Percentiles rank a stretch among this genome's conserved stretches.
Evolutionary conservation across 2,329 filamentous ascomycete species (phyloP).

Genomic region (Epichloe uncinata): DNA sequence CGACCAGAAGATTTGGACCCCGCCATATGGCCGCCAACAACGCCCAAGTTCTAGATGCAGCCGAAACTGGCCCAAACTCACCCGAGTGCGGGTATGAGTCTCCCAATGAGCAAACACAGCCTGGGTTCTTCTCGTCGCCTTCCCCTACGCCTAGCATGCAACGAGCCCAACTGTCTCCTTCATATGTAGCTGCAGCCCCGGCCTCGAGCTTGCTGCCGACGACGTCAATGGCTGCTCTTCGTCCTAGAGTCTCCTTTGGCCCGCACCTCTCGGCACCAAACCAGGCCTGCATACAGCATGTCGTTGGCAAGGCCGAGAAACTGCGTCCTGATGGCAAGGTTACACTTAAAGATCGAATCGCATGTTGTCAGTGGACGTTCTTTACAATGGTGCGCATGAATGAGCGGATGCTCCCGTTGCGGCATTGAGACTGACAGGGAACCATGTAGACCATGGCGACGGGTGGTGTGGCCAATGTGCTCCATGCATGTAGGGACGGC

Average conservation of each 20-base stretch:
- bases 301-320: conserved; percentile 20
- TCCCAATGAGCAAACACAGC: conserved; percentile 21
- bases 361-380: conserved; percentile 57
- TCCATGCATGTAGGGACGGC: conserved; percentile 21
- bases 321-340: conserved; percentile 18
- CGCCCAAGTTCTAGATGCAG: conserved; percentile 14
- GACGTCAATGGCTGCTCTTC: background rate
- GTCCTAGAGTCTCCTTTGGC: conserved; percentile 1
- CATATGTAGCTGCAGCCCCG: background rate
- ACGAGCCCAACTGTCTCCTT: background rate
- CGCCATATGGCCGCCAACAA: conserved; percentile 22
- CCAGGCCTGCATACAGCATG: conserved; percentile 18
- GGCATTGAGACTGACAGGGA: background rate
- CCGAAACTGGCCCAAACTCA: conserved; percentile 6
- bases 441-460: conserved; percentile 31
- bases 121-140: conserved; percentile 15
- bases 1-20: conserved; percentile 34
- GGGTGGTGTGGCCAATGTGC: conserved; percentile 42
- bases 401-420: background rate
- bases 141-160: conserved; percentile 4
- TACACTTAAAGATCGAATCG: conserved; percentile 35
- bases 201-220: background rate
- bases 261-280: background rate
- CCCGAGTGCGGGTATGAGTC: conserved; percentile 22
- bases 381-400: conserved; percentile 40